phyloP scores from a whole-genome alignment of 257 asterid genomes.

The Fraxinus quadrangulata region DNA sequence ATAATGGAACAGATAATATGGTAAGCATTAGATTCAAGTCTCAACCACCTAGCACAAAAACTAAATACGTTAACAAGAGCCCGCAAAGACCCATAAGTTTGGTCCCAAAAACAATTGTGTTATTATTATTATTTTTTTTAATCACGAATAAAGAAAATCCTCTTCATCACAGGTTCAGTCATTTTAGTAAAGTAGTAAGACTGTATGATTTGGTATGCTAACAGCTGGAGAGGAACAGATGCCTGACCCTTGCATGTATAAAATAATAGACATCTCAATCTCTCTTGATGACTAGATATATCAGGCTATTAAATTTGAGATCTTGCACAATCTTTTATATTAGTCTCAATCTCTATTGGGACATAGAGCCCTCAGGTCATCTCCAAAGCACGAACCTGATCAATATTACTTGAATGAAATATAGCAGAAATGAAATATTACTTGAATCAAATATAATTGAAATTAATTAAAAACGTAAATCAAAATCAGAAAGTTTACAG shows the following conservation, averaged over 20 bases:
- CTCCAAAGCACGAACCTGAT: not conserved
- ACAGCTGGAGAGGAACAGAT: constrained; percentile 10
- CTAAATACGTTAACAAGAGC: no score
- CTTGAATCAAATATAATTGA: constrained; percentile 1
- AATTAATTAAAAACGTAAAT: constrained; percentile 4
- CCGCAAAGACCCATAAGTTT: no score
- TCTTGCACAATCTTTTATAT: no score
- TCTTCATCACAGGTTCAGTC: no score
- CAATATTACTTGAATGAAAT: not conserved
- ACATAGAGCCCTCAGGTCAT: not conserved
- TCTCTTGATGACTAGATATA: no score
- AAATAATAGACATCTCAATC: no score
- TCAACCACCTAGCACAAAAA: not conserved
- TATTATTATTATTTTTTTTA: no score
- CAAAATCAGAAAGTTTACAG: constrained; percentile 30
- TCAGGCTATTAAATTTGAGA: no score
- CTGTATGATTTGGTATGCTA: not conserved
- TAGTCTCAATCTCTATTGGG: not conserved
- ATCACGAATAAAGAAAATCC: no score
- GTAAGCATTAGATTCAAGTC: not conserved
- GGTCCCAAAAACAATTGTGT: no score
- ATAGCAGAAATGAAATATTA: constrained; percentile 6
- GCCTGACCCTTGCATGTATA: not conserved
- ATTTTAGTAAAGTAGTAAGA: not conserved
- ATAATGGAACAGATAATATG: not conserved